Evolutionary conservation across 2,329 filamentous ascomycete genomes (phyloP), one percentile per base, ranked within the genome.

Genomic region (Chaetomiaceae sp.): DNA sequence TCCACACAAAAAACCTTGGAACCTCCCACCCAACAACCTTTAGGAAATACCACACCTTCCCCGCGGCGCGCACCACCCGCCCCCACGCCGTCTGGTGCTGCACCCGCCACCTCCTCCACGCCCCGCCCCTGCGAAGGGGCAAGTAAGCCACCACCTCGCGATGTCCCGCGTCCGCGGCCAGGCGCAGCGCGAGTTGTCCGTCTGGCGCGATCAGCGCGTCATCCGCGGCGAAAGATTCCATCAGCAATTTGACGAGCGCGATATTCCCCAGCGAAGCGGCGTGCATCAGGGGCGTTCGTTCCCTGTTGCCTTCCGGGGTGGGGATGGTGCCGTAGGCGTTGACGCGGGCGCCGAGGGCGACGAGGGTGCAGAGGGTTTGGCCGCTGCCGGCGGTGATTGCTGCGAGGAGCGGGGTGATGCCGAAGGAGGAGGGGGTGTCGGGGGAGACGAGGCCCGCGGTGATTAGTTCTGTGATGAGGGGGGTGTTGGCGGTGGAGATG

Each of bases 171-270:
- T 57, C 51, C 0, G 71, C 71, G 0, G 74, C 74, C 1, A 77
- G 65, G 1, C 73, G 68, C 13, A 76, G 60, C 1, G 74, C 73
- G 1, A 70, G 64, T 44, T 73, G 67, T 0, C 73, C 74, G 46
- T 75, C 72, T 4, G 71, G 69, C 0, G 73, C 72, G 8, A 76
- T 62, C 5, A 73, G 44, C 1, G 63, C 58, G 57, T 76, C 73
- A 54, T 75, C 67, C 12, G 73, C 73, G 16, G 63, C 60, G 19
- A 68, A 68, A 12, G 69, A 65, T 16, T 71, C 64, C 41, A 70
- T 60, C 12, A 77, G 60, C 1, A 74, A 59, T 54, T 63, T 68
- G 27, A 72, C 73, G 4, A 76, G 52, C 3, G 69, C 63, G 3
- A 74, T 54, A 9, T 69, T 65, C 2, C 73, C 74, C 1, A 53